These are phyloP conservation scores for Tetracentron sinense DNA, from an alignment of 164 flowering plant species.

Conservation along the genomic window DNA sequence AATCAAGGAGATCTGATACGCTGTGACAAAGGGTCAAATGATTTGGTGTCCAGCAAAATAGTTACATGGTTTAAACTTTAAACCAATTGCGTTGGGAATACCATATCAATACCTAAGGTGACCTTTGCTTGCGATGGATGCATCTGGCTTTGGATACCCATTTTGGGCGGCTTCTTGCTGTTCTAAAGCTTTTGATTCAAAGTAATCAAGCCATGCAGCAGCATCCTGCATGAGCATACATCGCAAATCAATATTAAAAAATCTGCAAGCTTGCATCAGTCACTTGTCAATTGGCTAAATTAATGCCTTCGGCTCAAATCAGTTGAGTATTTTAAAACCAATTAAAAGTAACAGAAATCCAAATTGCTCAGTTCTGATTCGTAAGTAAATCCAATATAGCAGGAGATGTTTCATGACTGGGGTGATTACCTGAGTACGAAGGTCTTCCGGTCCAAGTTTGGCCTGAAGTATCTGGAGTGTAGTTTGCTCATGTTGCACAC, in stretches of 20 bases:
- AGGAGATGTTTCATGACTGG: not conserved
- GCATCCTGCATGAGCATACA: constrained; percentile 58
- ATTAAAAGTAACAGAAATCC: not conserved
- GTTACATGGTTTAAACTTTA: constrained; percentile 17
- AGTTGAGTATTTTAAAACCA: not conserved
- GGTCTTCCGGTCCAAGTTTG: constrained; percentile 83
- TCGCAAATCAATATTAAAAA: not conserved
- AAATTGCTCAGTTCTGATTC: not conserved
- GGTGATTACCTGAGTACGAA: constrained; percentile 71
- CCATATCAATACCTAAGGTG: constrained; percentile 83
- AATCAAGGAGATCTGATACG: constrained; percentile 93
- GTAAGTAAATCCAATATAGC: not conserved
- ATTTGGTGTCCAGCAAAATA: constrained; percentile 11
- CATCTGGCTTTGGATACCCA: constrained; percentile 86
- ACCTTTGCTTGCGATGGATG: constrained; percentile 92
- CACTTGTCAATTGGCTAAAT: not conserved
- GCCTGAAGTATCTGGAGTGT: constrained; percentile 76
- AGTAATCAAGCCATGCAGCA: constrained; percentile 94
- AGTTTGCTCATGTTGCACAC: constrained; percentile 93
- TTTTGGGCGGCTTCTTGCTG: constrained; percentile 90
- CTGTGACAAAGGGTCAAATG: constrained; percentile 44
- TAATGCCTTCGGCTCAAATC: no score
- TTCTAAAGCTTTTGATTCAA: constrained; percentile 81
- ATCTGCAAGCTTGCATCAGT: not conserved
- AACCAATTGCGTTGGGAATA: constrained; percentile 29